A percentile compares a stretch with the other conserved stretches of the same genome.
These are phyloP conservation scores for Phyllosticta capitalensis DNA, from an alignment of 2,329 filamentous ascomycete species.

Conservation along the genomic window DNA sequence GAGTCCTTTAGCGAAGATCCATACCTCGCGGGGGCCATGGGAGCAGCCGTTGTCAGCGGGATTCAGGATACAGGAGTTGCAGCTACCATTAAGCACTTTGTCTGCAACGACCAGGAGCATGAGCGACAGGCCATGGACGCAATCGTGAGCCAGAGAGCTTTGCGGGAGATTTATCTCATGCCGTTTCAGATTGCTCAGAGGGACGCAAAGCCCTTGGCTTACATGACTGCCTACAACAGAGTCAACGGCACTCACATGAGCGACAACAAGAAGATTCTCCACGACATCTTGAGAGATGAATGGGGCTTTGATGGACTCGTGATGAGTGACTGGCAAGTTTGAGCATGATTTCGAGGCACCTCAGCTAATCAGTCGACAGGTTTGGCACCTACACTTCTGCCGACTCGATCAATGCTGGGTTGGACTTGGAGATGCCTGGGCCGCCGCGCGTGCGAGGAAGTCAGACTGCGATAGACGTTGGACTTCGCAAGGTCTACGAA, in stretches of 20 bases:
- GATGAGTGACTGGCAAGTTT: conserved; percentile 60
- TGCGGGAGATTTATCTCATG: conserved; percentile 45
- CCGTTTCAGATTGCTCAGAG: conserved; percentile 63
- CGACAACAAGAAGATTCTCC: conserved; percentile 56
- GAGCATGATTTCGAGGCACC: conserved; percentile 46
- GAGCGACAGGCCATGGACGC: conserved; percentile 51
- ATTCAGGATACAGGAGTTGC: conserved; percentile 57
- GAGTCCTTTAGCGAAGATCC: conserved; percentile 64
- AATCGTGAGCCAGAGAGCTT: conserved; percentile 47
- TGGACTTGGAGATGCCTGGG: conserved; percentile 31
- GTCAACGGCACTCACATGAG: conserved; percentile 63
- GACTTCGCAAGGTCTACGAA: conserved; percentile 45
- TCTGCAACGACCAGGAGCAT: conserved; percentile 58
- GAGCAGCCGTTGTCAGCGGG: conserved; percentile 49
- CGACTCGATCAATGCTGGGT: conserved; percentile 26
- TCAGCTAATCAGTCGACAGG: conserved; percentile 62
- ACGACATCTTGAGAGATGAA: conserved; percentile 56
- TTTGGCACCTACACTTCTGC: conserved; percentile 27
- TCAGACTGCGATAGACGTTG: conserved; percentile 5
- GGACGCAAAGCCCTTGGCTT: conserved; percentile 55
- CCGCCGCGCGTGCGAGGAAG: conserved; percentile 35
- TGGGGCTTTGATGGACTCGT: conserved; percentile 65
- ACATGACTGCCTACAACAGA: conserved; percentile 68
- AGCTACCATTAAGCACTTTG: conserved; percentile 67
- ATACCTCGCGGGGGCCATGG: conserved; percentile 58